These are phyloP conservation scores for Penicillium sp. DNA, from an alignment of 2,329 filamentous ascomycete genomes.

Conservation along the genomic window DNA sequence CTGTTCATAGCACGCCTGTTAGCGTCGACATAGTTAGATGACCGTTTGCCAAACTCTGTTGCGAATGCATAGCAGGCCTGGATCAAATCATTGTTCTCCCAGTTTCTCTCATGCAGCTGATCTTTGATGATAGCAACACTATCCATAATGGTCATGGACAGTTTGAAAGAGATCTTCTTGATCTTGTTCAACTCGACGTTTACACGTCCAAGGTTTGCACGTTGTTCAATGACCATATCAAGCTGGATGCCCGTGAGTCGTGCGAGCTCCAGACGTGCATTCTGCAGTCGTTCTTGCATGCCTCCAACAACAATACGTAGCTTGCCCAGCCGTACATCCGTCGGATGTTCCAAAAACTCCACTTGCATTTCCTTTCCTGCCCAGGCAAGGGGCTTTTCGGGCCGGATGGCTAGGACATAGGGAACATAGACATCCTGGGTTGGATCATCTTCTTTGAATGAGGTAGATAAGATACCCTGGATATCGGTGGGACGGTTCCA, in stretches of 20 bases:
- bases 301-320: constrained; percentile 86
- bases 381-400: constrained; percentile 78
- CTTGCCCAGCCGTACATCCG: constrained; percentile 83
- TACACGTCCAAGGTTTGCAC: constrained; percentile 90
- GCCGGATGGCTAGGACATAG: constrained; percentile 81
- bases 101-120: constrained; percentile 67
- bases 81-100: constrained; percentile 91
- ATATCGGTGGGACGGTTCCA: constrained; percentile 76
- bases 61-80: constrained; percentile 98
- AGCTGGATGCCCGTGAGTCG: constrained; percentile 80
- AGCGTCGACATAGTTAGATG: constrained; percentile 90
- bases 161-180: constrained; percentile 90
- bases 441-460: constrained; percentile 66
- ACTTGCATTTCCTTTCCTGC: constrained; percentile 72
- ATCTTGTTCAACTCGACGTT: constrained; percentile 90
- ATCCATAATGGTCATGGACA: constrained; percentile 98
- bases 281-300: constrained; percentile 72
- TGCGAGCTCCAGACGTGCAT: constrained; percentile 75
- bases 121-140: constrained; percentile 89
- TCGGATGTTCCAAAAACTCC: constrained; percentile 70
- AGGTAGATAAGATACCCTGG: constrained; percentile 78
- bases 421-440: constrained; percentile 72
- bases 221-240: constrained; percentile 84
- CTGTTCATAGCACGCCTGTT: constrained; percentile 97
- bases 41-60: constrained; percentile 97